Evolutionary conservation across 2,329 filamentous ascomycete genomes (phyloP), one percentile per base, ranked within the genome.

Genomic region (Botryosphaeria agaves): DNA sequence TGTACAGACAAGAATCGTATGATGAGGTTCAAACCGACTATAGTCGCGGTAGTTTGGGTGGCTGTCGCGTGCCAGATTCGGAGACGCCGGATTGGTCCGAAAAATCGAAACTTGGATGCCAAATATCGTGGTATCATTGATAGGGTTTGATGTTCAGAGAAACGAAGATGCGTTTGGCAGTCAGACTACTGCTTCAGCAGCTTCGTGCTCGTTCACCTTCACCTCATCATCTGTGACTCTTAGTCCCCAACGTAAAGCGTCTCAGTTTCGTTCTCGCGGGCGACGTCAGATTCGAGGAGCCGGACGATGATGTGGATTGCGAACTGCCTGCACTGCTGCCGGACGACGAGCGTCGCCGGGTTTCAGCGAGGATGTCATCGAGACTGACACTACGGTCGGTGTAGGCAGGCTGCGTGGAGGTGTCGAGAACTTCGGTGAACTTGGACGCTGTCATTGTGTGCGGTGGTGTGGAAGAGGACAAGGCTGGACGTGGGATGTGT

Each of bases 371-470:
- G 5, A 49, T 43, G 28, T 51, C 47, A 32, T 51, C 47, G 6
- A 53, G 39, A 32, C 39, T 48, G 34, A 51, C 48, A 36, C 48
- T 51, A 33, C 39, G 40, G 5, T 33, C 23, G n/a, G 44, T 42
- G 9, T 45, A 47, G 35, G 41, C 46, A 17, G 45, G 46, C 3
- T 41, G 34, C 18, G 40, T 28, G 16, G 35, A 35, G 19, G 35
- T 40, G 39, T 53, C 50, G 32, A 53, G 40, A 18, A 48, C 43
- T 32, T 53, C 50, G 30, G 47, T 42, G 30, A 53, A 53, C 33
- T 52, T 53, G 14, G 47, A 51, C 29, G 37, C 36, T 8, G 47
- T 34, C 48, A 50, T 51, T 4, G 30, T 26, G 30, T n/a, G n/a
- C n/a, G n/a, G 9, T 5, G 14, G 23, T 28, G 32, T 29, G 9